Evolutionary conservation across 208 protist species (phyloP).

Genomic region (Trypanosoma conorhini): DNA sequence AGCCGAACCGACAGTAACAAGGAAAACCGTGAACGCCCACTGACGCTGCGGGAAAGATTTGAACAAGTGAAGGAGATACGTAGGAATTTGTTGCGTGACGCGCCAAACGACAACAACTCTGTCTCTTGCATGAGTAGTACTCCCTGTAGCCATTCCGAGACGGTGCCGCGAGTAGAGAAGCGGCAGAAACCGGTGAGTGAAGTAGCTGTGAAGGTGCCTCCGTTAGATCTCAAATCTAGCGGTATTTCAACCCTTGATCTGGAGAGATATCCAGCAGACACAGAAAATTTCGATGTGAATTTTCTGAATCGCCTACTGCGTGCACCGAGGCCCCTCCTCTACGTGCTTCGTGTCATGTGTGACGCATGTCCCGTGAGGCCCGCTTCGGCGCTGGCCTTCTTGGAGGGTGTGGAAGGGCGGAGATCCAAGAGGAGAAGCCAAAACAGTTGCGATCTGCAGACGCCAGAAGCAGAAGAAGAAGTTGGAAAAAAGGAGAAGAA

Average conservation of each 20-base stretch:
- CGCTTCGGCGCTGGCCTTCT: constrained; percentile 10
- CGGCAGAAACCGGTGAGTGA: neutral
- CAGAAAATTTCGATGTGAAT: constrained; percentile 64
- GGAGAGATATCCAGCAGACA: constrained; percentile 52
- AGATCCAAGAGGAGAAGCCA: neutral
- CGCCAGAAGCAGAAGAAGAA: neutral
- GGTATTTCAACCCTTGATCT: constrained; percentile 65
- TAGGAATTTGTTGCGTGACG: constrained; percentile 29
- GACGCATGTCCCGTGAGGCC: constrained; percentile 52
- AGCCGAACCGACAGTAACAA: neutral
- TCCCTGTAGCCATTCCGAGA: neutral
- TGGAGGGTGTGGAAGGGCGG: neutral
- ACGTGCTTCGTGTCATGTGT: constrained; percentile 47
- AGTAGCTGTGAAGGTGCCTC: neutral
- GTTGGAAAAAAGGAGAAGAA: neutral
- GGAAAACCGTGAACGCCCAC: constrained; percentile 1
- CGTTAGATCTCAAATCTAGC: constrained; percentile 16
- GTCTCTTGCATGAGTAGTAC: neutral
- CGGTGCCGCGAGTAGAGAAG: neutral
- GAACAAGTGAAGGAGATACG: constrained; percentile 64
- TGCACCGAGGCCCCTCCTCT: constrained; percentile 72
- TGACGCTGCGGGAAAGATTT: constrained; percentile 63
- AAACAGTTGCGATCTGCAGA: neutral
- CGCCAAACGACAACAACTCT: constrained; percentile 6
- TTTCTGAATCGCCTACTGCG: constrained; percentile 83